Base-by-base conservation (phyloP, 2,329 filamentous ascomycete species). In the Neonectria coccinea region DNA sequence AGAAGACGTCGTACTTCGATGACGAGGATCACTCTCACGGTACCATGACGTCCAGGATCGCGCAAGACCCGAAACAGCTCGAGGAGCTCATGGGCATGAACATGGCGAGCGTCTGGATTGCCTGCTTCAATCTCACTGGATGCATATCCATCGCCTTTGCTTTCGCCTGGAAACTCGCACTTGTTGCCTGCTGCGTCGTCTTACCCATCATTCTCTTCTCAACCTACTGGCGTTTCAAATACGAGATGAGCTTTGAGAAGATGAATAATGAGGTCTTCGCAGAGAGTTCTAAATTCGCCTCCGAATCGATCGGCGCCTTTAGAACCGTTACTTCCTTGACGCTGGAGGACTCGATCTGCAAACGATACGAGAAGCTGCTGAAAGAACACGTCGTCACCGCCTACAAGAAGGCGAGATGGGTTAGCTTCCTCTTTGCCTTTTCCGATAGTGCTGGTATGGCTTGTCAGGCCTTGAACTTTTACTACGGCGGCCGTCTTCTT, bases 121-220 rank as follows among this genome's bases (percentile, higher is more conserved):
- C 89, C 9, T 73, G 91, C 22, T 90, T 92, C 74, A 90, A 87
- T 53, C 78, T 94, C 3, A 71, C 88, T 9, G 91, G 91, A 0
- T 88, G 86, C 8, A 78, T 92, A 14, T 80, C 85, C 47, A 90
- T 94, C 56, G 84, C 90, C 1, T 93, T 92, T 71, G 81, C 85
- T 4, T 93, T 91, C 74, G 90, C 90, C 1, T 94, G 92, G 92
- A 94, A 93, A 75, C 82, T 95, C 9, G 88, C 89, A 0, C 79
- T 93, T 0, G 89, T 94, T 0, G 85, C 87, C 0, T 80, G 89
- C 9, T 91, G 88, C 69, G 87, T 91, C 9, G 85, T 86, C 6
- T 76, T 86, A 58, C 86, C 86, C 0, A 73, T 88, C 22, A 79
- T 83, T 48, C 67, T 88, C 4, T 59, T 76, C 5, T 80, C 83